phyloP scores from a whole-genome alignment of 331 rosid species.

The Dryas integrifolia region DNA sequence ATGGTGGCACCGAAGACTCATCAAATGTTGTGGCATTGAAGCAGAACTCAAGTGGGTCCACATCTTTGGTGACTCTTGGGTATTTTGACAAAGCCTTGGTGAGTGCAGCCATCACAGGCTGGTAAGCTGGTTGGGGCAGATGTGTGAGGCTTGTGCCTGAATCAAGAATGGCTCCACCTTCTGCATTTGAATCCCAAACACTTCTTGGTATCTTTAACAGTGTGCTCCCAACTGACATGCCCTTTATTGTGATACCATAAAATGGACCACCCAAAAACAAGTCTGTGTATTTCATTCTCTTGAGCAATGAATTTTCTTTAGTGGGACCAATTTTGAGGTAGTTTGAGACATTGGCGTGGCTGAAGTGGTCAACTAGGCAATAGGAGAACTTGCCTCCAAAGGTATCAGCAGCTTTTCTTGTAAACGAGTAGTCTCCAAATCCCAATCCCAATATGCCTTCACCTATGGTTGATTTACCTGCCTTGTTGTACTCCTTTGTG shows the following conservation, averaged over 20 bases:
- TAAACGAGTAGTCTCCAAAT: slow-evolving; percentile 36
- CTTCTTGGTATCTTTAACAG: slow-evolving; percentile 45
- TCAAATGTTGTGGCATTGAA: slow-evolving; percentile 37
- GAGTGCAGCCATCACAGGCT: slow-evolving; percentile 32
- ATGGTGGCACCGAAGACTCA: slow-evolving; percentile 32
- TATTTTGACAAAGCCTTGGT: slow-evolving; percentile 8
- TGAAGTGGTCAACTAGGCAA: slow-evolving; percentile 75
- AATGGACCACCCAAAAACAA: slow-evolving; percentile 33
- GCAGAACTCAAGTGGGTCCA: slow-evolving; percentile 44
- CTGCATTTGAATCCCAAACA: slow-evolving; percentile 41
- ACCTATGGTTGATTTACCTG: slow-evolving; percentile 25
- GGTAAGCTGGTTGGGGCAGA: slow-evolving; percentile 42
- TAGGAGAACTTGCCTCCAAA: slow-evolving; percentile 64
- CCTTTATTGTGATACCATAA: slow-evolving; percentile 48
- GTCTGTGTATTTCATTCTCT: slow-evolving; percentile 29
- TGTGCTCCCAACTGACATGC: slow-evolving; percentile 44
- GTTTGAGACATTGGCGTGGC: slow-evolving; percentile 43
- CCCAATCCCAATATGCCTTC: slow-evolving; percentile 82
- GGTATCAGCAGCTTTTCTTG: slow-evolving; percentile 30
- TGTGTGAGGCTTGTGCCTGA: slow-evolving; percentile 59
- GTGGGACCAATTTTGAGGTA: slow-evolving; percentile 48
- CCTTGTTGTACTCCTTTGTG: slow-evolving; percentile 30
- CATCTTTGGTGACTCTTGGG: not conserved
- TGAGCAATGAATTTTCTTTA: not conserved
- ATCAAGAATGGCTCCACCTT: slow-evolving; percentile 69